Conservation (phyloP, 768 basidiomycete species). For the Pulveroboletus ravenelii region DNA sequence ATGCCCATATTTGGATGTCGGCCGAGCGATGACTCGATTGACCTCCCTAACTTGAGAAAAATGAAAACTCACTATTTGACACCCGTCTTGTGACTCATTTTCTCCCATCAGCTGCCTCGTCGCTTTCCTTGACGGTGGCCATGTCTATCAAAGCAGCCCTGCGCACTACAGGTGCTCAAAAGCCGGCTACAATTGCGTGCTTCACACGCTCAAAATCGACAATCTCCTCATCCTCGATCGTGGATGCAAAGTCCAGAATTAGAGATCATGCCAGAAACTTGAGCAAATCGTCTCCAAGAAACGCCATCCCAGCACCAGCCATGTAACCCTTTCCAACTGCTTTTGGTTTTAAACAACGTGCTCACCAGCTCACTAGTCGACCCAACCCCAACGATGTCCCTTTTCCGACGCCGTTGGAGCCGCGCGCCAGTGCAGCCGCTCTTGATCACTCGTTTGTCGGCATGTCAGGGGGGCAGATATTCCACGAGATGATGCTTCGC, state of each 20-base stretch:
- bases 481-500: conserved; percentile 99
- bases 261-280: conserved; percentile 72
- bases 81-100: conserved; percentile 4
- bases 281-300: conserved; percentile 58
- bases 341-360: neutral
- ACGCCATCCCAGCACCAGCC: conserved; percentile 57
- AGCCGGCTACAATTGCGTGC: conserved; percentile 27
- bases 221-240: conserved; percentile 46
- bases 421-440: conserved; percentile 43
- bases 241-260: conserved; percentile 80
- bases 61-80: neutral
- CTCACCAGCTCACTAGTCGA: conserved; percentile 49
- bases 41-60: conserved; percentile 2
- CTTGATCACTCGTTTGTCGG: conserved; percentile 88
- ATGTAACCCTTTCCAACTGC: conserved; percentile 41
- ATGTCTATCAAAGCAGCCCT: conserved; percentile 44
- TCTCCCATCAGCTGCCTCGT: conserved; percentile 1
- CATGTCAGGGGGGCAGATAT: conserved; percentile 93
- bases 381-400: conserved; percentile 39
- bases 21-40: conserved; percentile 27
- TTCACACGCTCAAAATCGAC: conserved; percentile 51
- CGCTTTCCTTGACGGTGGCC: conserved; percentile 8
- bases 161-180: conserved; percentile 39
- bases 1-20: conserved; percentile 18
- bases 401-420: conserved; percentile 31